phyloP scores from a whole-genome alignment of 2,329 filamentous ascomycete genomes.

The Trichoderma sp. region DNA sequence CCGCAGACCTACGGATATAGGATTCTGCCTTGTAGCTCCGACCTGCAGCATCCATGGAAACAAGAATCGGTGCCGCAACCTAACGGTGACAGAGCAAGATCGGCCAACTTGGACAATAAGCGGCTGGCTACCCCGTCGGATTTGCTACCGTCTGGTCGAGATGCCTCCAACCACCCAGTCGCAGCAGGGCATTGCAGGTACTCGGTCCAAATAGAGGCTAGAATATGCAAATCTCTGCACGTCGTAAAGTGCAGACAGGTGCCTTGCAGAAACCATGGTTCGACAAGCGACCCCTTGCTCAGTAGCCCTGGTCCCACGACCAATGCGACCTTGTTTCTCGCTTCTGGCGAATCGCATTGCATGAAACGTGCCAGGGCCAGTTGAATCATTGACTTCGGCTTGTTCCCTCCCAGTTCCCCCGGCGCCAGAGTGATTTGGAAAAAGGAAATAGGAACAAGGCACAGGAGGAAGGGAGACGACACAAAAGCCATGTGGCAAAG shows the following conservation, averaged over 20 bases:
- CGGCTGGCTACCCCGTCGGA: background rate
- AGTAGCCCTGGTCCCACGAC: background rate
- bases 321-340: background rate
- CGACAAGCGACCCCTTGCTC: conserved; percentile 9
- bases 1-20: background rate
- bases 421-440: background rate
- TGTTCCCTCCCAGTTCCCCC: conserved; percentile 9
- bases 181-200: background rate
- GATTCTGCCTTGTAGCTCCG: background rate
- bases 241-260: conserved; percentile 12
- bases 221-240: conserved; percentile 3
- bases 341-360: background rate
- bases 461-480: background rate
- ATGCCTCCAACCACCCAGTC: background rate
- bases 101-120: background rate
- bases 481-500: conserved; percentile 15
- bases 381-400: conserved; percentile 6
- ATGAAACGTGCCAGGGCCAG: background rate
- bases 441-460: background rate
- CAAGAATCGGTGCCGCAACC: background rate
- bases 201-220: background rate
- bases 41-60: background rate
- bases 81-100: background rate
- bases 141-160: background rate
- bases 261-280: conserved; percentile 14